Percentiles rank a stretch among this genome's conserved stretches.
Evolutionary conservation across 208 protist genomes (phyloP).

Genomic region (Acanthamoeba lenticulata): DNA sequence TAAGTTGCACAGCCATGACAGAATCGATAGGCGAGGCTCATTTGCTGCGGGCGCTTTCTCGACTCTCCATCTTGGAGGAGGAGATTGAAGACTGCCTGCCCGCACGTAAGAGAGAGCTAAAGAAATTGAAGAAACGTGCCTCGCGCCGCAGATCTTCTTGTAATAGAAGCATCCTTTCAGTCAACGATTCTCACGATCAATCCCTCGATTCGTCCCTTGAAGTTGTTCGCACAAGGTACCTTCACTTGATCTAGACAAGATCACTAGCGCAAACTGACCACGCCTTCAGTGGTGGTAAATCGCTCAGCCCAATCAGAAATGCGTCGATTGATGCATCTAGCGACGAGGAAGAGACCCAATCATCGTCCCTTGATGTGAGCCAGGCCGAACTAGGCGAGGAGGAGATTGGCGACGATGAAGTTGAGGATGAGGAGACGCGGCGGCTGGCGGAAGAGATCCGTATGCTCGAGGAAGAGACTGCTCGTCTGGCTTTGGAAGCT

Average conservation of each 20-base stretch:
- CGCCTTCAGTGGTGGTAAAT: neutral
- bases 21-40: neutral
- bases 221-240: neutral
- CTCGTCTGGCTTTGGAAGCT: conserved; percentile 37
- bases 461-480: conserved; percentile 39
- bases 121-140: neutral
- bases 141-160: neutral
- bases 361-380: neutral
- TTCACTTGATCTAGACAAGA: too few relatives aligned
- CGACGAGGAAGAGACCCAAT: too few relatives aligned
- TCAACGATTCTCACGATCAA: neutral
- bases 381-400: neutral
- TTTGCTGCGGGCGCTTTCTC: neutral
- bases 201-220: neutral
- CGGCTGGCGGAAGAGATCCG: conserved; percentile 27
- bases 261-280: too few relatives aligned
- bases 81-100: conserved; percentile 16
- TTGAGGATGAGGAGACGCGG: conserved; percentile 34
- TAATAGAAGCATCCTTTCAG: neutral
- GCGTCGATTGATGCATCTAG: too few relatives aligned
- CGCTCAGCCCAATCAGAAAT: neutral
- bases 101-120: neutral
- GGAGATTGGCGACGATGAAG: neutral
- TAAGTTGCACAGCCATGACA: neutral
- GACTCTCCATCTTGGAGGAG: conserved; percentile 42